Base-by-base conservation (phyloP, 306 rosid genomes). In the Casuarina glauca region DNA sequence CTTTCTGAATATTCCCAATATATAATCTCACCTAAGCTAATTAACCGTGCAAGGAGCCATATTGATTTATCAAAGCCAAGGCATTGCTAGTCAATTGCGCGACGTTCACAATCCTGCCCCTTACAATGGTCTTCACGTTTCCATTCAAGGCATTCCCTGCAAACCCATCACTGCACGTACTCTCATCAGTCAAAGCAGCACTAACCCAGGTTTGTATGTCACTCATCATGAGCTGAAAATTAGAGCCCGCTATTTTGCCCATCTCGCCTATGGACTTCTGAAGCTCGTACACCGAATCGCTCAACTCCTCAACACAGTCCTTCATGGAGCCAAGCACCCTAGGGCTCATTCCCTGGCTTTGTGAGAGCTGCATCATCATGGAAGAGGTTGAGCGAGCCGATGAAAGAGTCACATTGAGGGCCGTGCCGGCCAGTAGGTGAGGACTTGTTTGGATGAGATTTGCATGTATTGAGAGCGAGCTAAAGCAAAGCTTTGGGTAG, bases 121-220 rank as follows among this genome's bases (percentile, higher is more conserved):
- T 86, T 50, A 87, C 93, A 0, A 45, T 6, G 13, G 32, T 81
- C 86, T 86, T 88, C 68, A 86, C 49, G 19, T 84, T 70, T 0
- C 78, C 89, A 69, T 80, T 74, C 80, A 48, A 38, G 0, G 38
- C 55, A 7, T 60, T 60, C 45, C 76, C 89, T 16, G 74, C 72
- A 50, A 93, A 93, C 6, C 96, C 97, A 41, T 90, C 97, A 0
- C 49, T 80, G 60, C 97, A 93, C 0, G 96, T 93, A 45, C 10
- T 85, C 61, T 88, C 91, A 74, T 90, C 91, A 0, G 97, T 93
- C 79, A 93, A 76, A 38, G 96, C 96, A 58, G 94, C 86, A 71
- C 94, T 90, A 20, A 90, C 90, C 97, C 97, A 89, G 1, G 96
- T 93, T 67, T 93, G 91, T 0, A 89, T 83, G 43, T 93, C 93